Conservation (phyloP, 106 monocot species). For the Dioscorea alata region DNA sequence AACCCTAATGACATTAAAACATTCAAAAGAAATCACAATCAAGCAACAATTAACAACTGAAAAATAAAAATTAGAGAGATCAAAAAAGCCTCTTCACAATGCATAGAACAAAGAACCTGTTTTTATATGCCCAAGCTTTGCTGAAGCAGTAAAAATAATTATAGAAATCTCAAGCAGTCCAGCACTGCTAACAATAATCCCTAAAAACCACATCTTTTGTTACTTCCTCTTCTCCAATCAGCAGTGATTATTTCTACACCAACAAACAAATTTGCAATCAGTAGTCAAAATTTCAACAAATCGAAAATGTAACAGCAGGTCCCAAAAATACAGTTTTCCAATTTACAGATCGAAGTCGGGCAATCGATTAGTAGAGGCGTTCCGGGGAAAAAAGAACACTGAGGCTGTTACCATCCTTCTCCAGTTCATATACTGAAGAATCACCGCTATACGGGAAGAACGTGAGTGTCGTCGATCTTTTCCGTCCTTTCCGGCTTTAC, state of each 20-base stretch:
- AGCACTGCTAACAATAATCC: too few species aligned
- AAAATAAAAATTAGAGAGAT: too few species aligned
- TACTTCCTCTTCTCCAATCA: background rate
- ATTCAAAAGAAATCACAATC: too few species aligned
- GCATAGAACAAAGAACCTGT: too few species aligned
- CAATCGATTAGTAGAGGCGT: background rate
- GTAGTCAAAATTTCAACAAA: slow-evolving; percentile 1
- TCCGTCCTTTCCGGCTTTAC: background rate
- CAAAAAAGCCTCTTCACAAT: too few species aligned
- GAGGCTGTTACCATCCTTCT: background rate
- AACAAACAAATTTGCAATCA: slow-evolving; percentile 9
- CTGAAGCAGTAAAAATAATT: too few species aligned
- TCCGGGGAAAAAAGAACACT: background rate
- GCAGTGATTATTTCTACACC: slow-evolving; percentile 6
- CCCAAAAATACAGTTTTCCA: background rate
- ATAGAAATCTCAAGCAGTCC: too few species aligned
- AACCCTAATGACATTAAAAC: too few species aligned
- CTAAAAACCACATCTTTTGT: too few species aligned
- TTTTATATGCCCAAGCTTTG: too few species aligned
- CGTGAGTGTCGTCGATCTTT: background rate
- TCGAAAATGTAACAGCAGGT: background rate
- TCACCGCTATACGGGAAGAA: background rate
- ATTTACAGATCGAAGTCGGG: background rate
- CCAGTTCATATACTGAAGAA: background rate
- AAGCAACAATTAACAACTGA: too few species aligned